Base-by-base conservation (phyloP, 129 eudicot genomes). In the Apium graveolens region DNA sequence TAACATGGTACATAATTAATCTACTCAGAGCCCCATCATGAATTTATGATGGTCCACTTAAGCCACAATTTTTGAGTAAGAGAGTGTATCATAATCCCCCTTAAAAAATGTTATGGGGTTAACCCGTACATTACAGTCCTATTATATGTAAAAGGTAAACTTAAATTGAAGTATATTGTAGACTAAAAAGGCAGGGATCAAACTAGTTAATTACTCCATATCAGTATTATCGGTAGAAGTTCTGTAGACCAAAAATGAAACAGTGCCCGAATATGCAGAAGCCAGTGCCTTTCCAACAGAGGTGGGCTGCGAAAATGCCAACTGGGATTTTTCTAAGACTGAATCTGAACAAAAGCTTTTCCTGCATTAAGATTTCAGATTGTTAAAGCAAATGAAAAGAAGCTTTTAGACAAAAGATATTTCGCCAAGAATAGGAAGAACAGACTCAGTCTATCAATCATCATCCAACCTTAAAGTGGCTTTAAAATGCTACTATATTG, bases 231-330 rank as follows among this genome's bases (percentile, higher is more conserved):
- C 82, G 46, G 81, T 57, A 62, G 34, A 5, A 55, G 84, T 83
- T 80, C 85, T 90, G 88, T 94, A 94, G 29, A 90, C 88, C 87
- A 94, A 83, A 81, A 90, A 88, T 39, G 97, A 90, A 27, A n/a
- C 12, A 5, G 87, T 85, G 73, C 85, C 82, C 3, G 86, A 83
- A 65, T 90, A 94, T 75, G 81, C 83, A 82, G 90, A 82, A 27
- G 96, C 92, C 88, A 91, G 80, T 32, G 93, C 91, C 88, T 82
- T 91, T 70, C 97, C 98, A 1, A 76, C 90, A 62, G 91, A 81
- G 55, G 98, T 87, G 70, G 97, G 98, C 46, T 85, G 91, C 74
- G 96, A 93, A 81, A 87, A 93, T 65, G 97, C 98, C 75, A 93
- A 39, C 76, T 89, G 82, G 17, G 81, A 77, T 31, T 68, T 82